Evolutionary conservation across 768 basidiomycete species (phyloP).

Genomic region (Tricholoma sp.): DNA sequence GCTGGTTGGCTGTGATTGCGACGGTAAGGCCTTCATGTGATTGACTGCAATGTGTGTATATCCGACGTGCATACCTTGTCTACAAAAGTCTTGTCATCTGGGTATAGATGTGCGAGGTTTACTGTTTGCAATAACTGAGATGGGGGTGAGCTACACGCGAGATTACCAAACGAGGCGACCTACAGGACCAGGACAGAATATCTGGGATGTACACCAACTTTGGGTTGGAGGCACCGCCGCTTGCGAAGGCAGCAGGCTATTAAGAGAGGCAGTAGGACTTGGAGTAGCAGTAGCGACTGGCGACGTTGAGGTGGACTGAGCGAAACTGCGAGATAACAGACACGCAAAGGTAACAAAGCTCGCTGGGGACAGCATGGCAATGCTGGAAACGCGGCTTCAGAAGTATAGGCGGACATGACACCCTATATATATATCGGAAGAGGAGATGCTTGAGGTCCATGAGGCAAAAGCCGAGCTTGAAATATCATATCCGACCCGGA

Average conservation of each 20-base stretch:
- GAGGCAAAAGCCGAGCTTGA: no score
- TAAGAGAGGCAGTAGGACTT: slow-evolving; percentile 52
- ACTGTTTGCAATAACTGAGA: slow-evolving; percentile 78
- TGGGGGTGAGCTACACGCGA: slow-evolving; percentile 9
- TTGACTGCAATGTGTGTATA: not conserved
- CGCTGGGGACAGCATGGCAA: slow-evolving; percentile 19
- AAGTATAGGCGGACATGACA: no score
- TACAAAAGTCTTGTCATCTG: slow-evolving; percentile 85
- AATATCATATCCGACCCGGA: no score
- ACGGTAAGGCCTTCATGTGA: not conserved
- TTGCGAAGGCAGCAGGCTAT: slow-evolving; percentile 58
- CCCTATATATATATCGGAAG: no score
- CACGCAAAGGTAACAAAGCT: slow-evolving; percentile 13
- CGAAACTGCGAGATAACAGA: slow-evolving; percentile 10
- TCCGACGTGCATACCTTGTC: slow-evolving; percentile 45
- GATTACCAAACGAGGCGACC: slow-evolving; percentile 20
- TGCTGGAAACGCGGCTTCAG: not conserved
- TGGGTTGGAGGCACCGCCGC: slow-evolving; percentile 61
- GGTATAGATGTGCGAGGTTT: slow-evolving; percentile 67
- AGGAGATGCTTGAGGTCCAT: no score
- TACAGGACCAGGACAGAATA: slow-evolving; percentile 79
- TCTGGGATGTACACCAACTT: slow-evolving; percentile 68
- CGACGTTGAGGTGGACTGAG: slow-evolving; percentile 16
- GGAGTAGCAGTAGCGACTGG: slow-evolving; percentile 55
- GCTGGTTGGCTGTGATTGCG: slow-evolving; percentile 58